These are phyloP conservation scores for Fusarium robinianum DNA, from an alignment of 2,329 filamentous ascomycete genomes.

Conservation along the genomic window DNA sequence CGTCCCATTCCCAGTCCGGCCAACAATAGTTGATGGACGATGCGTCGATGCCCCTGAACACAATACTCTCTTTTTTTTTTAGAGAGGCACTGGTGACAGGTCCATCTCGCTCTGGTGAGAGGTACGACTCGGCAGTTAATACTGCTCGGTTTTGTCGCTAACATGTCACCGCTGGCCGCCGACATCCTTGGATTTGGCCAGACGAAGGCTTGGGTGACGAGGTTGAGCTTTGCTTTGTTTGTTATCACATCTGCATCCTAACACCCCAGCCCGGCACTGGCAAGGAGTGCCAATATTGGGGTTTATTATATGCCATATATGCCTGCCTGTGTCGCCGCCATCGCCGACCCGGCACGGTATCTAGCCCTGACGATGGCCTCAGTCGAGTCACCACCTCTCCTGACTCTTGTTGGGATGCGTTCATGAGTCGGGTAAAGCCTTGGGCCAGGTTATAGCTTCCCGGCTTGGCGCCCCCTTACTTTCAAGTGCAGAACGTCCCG, in stretches of 20 bases:
- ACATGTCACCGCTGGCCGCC: no score
- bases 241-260: no score
- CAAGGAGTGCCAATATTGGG: slow-evolving; percentile 19
- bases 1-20: slow-evolving; percentile 21
- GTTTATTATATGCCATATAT: slow-evolving; percentile 19
- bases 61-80: no score
- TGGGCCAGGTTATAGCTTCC: slow-evolving; percentile 11
- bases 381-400: slow-evolving; percentile 14
- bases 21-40: slow-evolving; percentile 6
- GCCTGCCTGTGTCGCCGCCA: slow-evolving; percentile 1
- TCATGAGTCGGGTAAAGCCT: slow-evolving; percentile 24
- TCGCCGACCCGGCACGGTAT: slow-evolving; percentile 8
- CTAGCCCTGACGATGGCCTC: slow-evolving; percentile 14
- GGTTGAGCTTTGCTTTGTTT: slow-evolving; percentile 12
- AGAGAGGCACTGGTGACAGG: no score
- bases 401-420: slow-evolving; percentile 12
- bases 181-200: no score
- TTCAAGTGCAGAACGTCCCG: slow-evolving; percentile 3
- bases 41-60: slow-evolving; percentile 25
- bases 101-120: no score
- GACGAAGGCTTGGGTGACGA: slow-evolving; percentile 10
- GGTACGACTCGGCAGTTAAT: no score
- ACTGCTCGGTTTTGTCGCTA: no score
- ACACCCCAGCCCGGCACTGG: slow-evolving; percentile 11
- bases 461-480: slow-evolving; percentile 24